Base-by-base conservation (phyloP, 2,329 filamentous ascomycete genomes). In the Pseudonectria foliicola region DNA sequence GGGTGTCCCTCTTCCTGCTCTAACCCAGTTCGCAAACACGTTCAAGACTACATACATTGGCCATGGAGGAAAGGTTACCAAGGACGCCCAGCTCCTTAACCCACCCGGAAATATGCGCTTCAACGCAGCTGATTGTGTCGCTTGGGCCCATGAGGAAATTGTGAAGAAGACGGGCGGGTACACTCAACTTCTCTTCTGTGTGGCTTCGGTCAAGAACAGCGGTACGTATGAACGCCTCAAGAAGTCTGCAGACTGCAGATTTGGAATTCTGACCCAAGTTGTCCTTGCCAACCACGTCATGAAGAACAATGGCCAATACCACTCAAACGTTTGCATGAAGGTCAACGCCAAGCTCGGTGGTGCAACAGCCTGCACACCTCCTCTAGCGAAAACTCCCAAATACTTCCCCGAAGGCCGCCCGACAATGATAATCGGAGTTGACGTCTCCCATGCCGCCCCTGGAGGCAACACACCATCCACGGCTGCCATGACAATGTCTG, bases 311-410 rank as follows among this genome's bases (percentile, higher is more conserved):
- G 72, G 73, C 0, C 92, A 98, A 52, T 96, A 96, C 61, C 82
- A 85, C 52, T 92, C 85, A 1, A 98, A 98, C 43, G 87, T 98
- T 0, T 75, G 80, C 44, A 92, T 98, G 86, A 98, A 98, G 66
- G 79, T 98, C 46, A 96, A 98, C 50, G 84, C 86, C 4, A 98
- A 98, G 66, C 73, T 98, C 3, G 92, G 92, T 11, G 92, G 92
- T 6, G 73, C 77, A 0, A 95, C 87, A 1, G 80, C 66, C 34
- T 68, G 57, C 29, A 61, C 60, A 2, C 43, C 45, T 10, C 49
- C 57, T 5, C 54, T 61, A 1, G 63, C 60, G 59, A 58, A 53
- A 31, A 41, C 49, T 1, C 31, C 42, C 0, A 60, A 53, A 0
- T 64, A 60, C 40, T 64, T 64, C 33, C 61, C 61, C 1, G 53